Conservation (phyloP, 345 rosid species). For the Heritiera fomes region DNA sequence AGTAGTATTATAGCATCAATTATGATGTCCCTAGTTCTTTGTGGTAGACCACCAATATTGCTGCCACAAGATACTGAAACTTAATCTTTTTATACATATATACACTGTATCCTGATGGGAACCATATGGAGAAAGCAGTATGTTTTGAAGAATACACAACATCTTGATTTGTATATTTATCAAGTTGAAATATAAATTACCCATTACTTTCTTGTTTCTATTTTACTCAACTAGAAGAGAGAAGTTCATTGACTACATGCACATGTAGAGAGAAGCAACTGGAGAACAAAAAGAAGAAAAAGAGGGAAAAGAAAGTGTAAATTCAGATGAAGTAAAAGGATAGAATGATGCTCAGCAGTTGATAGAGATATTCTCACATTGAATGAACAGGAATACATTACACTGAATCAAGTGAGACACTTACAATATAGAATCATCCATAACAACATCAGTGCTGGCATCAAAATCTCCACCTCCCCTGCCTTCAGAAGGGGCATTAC, state of each 20-base stretch:
- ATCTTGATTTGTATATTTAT: background rate
- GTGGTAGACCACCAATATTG: background rate
- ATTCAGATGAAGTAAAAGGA: background rate
- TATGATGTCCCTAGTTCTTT: background rate
- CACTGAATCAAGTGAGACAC: slow-evolving; percentile 10
- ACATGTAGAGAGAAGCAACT: background rate
- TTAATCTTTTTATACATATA: background rate
- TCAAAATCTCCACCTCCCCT: slow-evolving; percentile 42
- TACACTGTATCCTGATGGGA: background rate
- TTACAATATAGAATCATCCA: slow-evolving; percentile 13
- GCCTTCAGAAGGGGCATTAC: slow-evolving; percentile 26
- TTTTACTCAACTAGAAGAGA: background rate
- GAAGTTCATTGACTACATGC: background rate
- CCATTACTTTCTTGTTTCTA: background rate
- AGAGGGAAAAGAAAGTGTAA: background rate
- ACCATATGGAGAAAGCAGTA: background rate
- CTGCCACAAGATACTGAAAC: background rate
- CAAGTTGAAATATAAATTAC: background rate
- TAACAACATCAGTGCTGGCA: slow-evolving; percentile 44
- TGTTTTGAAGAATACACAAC: background rate
- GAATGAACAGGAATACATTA: slow-evolving; percentile 45
- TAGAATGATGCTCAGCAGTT: background rate
- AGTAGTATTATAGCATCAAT: background rate
- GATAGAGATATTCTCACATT: background rate
- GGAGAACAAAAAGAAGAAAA: background rate